Evolutionary conservation across 441 rosid genomes (phyloP).

Genomic region (Adansonia grandidieri): DNA sequence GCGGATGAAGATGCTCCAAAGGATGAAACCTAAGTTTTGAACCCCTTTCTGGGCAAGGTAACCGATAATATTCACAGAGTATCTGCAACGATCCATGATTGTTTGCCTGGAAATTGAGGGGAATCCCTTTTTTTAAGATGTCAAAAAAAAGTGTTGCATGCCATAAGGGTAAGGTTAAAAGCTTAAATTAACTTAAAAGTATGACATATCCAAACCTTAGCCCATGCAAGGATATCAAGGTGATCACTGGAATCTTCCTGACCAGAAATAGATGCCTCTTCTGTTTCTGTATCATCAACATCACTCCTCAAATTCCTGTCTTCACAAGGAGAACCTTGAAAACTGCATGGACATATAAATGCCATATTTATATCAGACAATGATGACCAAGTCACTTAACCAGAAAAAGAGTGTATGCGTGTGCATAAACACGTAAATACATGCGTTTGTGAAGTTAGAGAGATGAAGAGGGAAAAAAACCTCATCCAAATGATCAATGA

Average conservation of each 20-base stretch:
- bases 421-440: no score
- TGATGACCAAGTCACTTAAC: background rate
- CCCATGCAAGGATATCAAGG: slow-evolving; percentile 87
- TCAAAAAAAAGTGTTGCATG: background rate
- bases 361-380: slow-evolving; percentile 20
- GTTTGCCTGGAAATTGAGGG: slow-evolving; percentile 59
- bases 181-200: slow-evolving; percentile 15
- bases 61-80: slow-evolving; percentile 73
- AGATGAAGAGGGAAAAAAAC: no score
- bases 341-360: slow-evolving; percentile 54
- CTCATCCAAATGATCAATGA: no score
- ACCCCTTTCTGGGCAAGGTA: slow-evolving; percentile 74
- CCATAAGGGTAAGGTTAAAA: slow-evolving; percentile 15
- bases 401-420: background rate
- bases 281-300: slow-evolving; percentile 75
- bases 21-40: slow-evolving; percentile 82
- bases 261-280: slow-evolving; percentile 85
- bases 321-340: slow-evolving; percentile 80
- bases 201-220: slow-evolving; percentile 61
- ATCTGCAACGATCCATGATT: slow-evolving; percentile 81
- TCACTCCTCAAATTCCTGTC: slow-evolving; percentile 66
- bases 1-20: slow-evolving; percentile 84
- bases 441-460: no score
- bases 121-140: background rate
- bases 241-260: slow-evolving; percentile 74